Base-by-base conservation (phyloP, 352 stramenopile species). In the Phytopythium delawarense region DNA sequence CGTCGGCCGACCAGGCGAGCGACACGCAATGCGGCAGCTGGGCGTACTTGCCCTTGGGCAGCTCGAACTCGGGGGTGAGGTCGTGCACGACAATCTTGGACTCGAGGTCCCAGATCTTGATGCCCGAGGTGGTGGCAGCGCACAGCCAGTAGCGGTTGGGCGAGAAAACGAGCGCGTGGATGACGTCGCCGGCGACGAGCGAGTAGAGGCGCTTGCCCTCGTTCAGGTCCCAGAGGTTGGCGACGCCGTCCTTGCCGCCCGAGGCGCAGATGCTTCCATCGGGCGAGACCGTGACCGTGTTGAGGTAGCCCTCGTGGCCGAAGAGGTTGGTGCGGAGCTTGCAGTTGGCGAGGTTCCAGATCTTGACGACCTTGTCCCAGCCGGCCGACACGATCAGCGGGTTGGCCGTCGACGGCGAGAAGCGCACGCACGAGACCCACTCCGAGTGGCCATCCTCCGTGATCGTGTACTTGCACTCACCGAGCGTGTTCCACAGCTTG, bases 91-190 rank as follows among this genome's bases (percentile, higher is more conserved):
- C 87, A 64, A 98, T 86, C 96, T 99, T 99, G 60, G 85, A 98
- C 83, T 99, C 98, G 39, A 99, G 87, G 78, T 99, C 98, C 98
- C 98, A 99, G 84, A 99, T 99, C 92, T 99, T 99, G 88, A 99
- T 99, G 78, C 88, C 88, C 61, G 96, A 95, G 59, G 96, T 97
- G 39, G 98, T 99, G 63, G 98, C 98, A 54, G 98, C 98, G 83
- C 97, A 99, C 65, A 99, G 83, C 98, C 98, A 99, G 94, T 99
- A 99, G 62, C 97, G 95, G 91, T 99, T 99, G 62, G 98, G 98
- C 65, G 94, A 99, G 84, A 99, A 99, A 59, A 99, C 94, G 23
- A 99, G 89, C 23, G 94, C 96, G 70, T 96, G 86, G 82, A 96
- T 95, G 78, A 99, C 98, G 77, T 99, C 96, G 62, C 96, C 96